Evolutionary conservation across 129 eudicot genomes (phyloP).

Genomic region (Mikania micrantha): DNA sequence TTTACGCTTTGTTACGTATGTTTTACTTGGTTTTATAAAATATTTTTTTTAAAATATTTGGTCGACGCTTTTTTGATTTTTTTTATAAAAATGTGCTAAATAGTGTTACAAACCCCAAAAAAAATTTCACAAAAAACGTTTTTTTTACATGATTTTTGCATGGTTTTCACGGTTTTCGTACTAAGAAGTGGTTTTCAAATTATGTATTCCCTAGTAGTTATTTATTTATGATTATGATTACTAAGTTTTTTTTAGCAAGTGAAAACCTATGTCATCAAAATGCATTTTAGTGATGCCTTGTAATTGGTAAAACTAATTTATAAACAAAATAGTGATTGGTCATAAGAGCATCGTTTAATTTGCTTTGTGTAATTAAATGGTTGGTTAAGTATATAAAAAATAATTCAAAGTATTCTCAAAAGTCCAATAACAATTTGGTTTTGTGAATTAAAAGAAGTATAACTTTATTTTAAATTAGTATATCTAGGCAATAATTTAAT

Average conservation of each 20-base stretch:
- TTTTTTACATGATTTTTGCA: too few species aligned
- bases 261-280: slow-evolving; percentile 24
- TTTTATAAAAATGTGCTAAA: too few species aligned
- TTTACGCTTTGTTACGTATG: too few species aligned
- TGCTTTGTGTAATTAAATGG: slow-evolving; percentile 15
- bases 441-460: slow-evolving; percentile 19
- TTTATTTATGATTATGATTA: not conserved
- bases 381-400: not conserved
- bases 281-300: slow-evolving; percentile 12
- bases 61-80: too few species aligned
- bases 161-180: too few species aligned
- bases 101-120: too few species aligned
- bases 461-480: slow-evolving; percentile 1
- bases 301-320: slow-evolving; percentile 21
- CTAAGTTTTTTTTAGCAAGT: not conserved
- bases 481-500: not conserved
- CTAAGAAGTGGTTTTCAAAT: too few species aligned
- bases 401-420: slow-evolving; percentile 14
- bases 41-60: too few species aligned
- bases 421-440: slow-evolving; percentile 16
- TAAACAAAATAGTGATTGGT: slow-evolving; percentile 18
- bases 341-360: slow-evolving; percentile 9
- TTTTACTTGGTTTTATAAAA: too few species aligned
- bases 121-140: too few species aligned
- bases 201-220: too few species aligned